These are phyloP conservation scores for Aspergillus ochraceoroseus DNA, from an alignment of 2,329 filamentous ascomycete species.

Conservation along the genomic window DNA sequence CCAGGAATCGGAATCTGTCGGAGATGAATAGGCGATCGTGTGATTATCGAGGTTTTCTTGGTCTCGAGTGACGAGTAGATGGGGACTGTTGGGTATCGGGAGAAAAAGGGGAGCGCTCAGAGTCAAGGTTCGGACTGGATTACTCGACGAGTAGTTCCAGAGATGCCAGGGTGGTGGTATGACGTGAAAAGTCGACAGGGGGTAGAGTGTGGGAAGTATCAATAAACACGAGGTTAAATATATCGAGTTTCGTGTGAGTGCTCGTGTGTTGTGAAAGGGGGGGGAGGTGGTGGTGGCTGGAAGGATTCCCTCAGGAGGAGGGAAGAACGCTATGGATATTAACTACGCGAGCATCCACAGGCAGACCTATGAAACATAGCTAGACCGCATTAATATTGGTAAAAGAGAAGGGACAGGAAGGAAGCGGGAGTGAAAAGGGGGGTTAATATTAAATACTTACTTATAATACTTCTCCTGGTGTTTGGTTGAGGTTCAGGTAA, in stretches of 20 bases:
- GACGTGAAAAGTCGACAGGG: constrained; percentile 4
- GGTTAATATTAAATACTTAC: not conserved
- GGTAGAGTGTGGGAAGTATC: constrained; percentile 3
- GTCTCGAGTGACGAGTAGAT: not conserved
- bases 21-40: not conserved
- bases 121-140: not conserved
- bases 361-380: constrained; percentile 1
- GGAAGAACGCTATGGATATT: constrained; percentile 18
- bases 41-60: not conserved
- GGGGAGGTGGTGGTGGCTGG: constrained; percentile 22
- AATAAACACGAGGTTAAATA: constrained; percentile 11
- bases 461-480: not conserved
- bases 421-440: not conserved
- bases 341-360: constrained; percentile 7
- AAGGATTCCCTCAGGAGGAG: constrained; percentile 23
- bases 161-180: constrained; percentile 1
- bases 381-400: not conserved
- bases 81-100: not conserved
- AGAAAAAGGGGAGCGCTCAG: not conserved
- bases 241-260: constrained; percentile 2
- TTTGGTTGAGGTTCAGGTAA: not conserved
- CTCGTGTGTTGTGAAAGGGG: constrained; percentile 8
- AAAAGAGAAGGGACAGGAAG: not conserved
- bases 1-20: not conserved
- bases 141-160: constrained; percentile 1